Conservation (phyloP, 257 asterid species). For the Solanum bulbocastanum region DNA sequence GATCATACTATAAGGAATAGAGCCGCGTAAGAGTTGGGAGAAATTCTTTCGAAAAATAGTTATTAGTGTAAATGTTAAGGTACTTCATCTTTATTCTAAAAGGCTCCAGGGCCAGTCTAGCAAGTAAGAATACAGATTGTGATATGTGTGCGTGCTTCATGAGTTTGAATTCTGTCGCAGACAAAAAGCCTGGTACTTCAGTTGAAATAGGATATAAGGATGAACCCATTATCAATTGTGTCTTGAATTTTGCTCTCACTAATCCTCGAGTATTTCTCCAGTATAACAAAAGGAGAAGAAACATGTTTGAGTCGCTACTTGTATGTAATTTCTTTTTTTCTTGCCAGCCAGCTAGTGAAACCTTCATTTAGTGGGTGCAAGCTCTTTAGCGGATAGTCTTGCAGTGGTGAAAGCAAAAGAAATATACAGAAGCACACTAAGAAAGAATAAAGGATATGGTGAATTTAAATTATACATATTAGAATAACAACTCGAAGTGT, state of each 20-base stretch:
- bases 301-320: neutral
- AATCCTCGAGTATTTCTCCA: neutral
- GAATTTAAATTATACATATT: neutral
- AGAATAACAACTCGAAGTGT: neutral
- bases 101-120: neutral
- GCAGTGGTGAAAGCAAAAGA: neutral
- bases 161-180: neutral
- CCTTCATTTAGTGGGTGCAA: neutral
- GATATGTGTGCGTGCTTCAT: neutral
- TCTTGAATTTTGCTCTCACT: neutral
- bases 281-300: neutral
- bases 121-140: neutral
- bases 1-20: neutral
- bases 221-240: neutral
- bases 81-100: neutral
- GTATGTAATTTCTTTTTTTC: neutral
- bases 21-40: neutral
- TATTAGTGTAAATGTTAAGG: neutral
- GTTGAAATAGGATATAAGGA: neutral
- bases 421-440: neutral
- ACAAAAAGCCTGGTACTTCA: neutral
- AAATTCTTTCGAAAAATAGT: neutral
- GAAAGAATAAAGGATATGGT: neutral
- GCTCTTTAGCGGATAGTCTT: neutral
- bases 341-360: neutral